phyloP scores from a whole-genome alignment of 805 yeast genomes.

The Candida piceae region DNA sequence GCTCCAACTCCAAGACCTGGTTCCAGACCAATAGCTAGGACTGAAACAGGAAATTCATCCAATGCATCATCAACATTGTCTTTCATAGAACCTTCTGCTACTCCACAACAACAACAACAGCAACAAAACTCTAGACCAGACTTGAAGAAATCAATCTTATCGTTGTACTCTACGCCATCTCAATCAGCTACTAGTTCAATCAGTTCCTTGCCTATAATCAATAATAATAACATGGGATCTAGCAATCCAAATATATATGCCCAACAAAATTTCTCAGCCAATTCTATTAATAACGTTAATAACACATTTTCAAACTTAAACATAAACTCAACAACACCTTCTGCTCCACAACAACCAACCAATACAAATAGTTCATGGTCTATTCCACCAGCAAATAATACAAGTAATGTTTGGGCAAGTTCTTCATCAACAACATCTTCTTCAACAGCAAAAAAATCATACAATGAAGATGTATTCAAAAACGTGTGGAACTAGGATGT shows the following conservation, averaged over 20 bases:
- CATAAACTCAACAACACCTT: neutral
- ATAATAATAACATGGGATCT: neutral
- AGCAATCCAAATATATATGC: too few species aligned
- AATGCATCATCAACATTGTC: slow-evolving; percentile 8
- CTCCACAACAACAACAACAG: slow-evolving; percentile 7
- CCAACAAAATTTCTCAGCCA: too few species aligned
- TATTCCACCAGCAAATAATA: slow-evolving; percentile 1
- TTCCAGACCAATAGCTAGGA: neutral
- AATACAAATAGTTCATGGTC: neutral
- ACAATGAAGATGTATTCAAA: slow-evolving; percentile 26
- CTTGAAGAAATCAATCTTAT: slow-evolving; percentile 84
- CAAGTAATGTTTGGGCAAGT: slow-evolving; percentile 13
- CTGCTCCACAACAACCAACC: neutral
- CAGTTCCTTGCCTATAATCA: slow-evolving; percentile 10
- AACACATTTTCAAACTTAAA: slow-evolving; percentile 5
- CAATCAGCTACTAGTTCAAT: slow-evolving; percentile 14
- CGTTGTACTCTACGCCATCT: slow-evolving; percentile 71
- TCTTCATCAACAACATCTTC: slow-evolving; percentile 3
- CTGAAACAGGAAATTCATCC: neutral
- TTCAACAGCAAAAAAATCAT: slow-evolving; percentile 4
- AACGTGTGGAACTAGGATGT: slow-evolving; percentile 31
- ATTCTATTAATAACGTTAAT: neutral
- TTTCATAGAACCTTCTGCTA: slow-evolving; percentile 2
- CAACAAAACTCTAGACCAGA: slow-evolving; percentile 56
- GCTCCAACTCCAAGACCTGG: neutral